Evolutionary conservation across 192 early-diverging fungal genomes (phyloP).

Genomic region (Gryganskiella cystojenkinii): DNA sequence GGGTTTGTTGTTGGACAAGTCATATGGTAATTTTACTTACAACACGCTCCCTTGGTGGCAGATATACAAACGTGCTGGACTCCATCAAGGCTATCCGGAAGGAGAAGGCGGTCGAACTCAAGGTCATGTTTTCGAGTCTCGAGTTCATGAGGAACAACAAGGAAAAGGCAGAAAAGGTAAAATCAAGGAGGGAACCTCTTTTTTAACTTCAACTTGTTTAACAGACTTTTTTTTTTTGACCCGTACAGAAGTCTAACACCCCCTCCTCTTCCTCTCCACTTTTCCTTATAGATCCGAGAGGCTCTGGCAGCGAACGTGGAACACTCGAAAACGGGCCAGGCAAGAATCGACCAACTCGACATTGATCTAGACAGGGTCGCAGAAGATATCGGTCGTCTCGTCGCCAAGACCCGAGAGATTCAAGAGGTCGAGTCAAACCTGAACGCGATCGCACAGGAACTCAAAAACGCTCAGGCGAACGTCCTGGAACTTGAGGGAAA

Average conservation of each 20-base stretch:
- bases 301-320: conserved; percentile 22
- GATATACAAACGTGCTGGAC: conserved; percentile 92
- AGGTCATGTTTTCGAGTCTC: conserved; percentile 70
- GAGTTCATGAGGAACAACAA: conserved; percentile 75
- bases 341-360: conserved; percentile 59
- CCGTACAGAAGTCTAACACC: too few species aligned
- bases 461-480: conserved; percentile 27
- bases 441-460: conserved; percentile 52
- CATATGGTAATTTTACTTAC: background rate
- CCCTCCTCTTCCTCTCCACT: background rate
- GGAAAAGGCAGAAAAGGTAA: conserved; percentile 75
- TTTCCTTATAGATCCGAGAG: conserved; percentile 18
- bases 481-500: conserved; percentile 35
- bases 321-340: conserved; percentile 16
- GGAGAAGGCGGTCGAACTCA: conserved; percentile 70
- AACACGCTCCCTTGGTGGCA: conserved; percentile 5
- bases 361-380: conserved; percentile 49
- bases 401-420: conserved; percentile 58
- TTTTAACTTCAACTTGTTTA: too few species aligned
- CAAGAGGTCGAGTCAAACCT: conserved; percentile 58
- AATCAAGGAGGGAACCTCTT: too few species aligned
- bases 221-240: too few species aligned
- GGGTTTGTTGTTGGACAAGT: background rate
- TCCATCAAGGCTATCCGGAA: conserved; percentile 84
- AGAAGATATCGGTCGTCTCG: conserved; percentile 30